Evolutionary conservation across 306 rosid species (phyloP).

Genomic region (Glycine tomentella): DNA sequence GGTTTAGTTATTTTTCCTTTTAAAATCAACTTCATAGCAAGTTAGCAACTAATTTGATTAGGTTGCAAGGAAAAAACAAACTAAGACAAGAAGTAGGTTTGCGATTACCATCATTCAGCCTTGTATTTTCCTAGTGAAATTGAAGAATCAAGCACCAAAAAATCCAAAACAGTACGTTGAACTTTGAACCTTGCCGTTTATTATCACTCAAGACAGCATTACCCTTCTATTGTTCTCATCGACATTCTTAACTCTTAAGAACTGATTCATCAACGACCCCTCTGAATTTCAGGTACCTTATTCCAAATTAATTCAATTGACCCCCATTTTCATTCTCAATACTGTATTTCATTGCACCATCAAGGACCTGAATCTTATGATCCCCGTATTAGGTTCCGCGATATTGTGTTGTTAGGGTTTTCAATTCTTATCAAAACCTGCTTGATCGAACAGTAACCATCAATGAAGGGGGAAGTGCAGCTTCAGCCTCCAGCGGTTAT

Average conservation of each 20-base stretch:
- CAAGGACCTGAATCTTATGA: background rate
- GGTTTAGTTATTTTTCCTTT: too few relatives aligned
- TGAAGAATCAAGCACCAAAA: conserved; percentile 1
- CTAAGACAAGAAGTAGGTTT: conserved; percentile 26
- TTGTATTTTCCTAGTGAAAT: background rate
- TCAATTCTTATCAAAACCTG: conserved; percentile 34
- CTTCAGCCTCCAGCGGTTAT: conserved; percentile 65
- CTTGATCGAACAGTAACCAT: conserved; percentile 27
- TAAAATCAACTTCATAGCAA: too few relatives aligned
- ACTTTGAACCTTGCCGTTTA: background rate
- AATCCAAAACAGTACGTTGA: conserved; percentile 38
- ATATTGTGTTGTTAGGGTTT: conserved; percentile 51
- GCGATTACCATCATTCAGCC: background rate
- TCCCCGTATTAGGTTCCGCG: conserved; percentile 8
- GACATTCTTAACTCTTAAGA: background rate
- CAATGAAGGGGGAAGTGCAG: conserved; percentile 92
- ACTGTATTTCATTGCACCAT: background rate
- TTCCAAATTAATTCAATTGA: conserved; percentile 24
- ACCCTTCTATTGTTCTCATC: background rate
- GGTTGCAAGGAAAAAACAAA: too few relatives aligned
- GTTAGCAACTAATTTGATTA: too few relatives aligned
- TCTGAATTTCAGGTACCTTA: conserved; percentile 42
- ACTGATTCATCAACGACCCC: conserved; percentile 35
- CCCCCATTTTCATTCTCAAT: conserved; percentile 18
- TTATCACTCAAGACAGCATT: background rate